phyloP scores from a whole-genome alignment of 345 rosid genomes.

The Gossypium stocksii region DNA sequence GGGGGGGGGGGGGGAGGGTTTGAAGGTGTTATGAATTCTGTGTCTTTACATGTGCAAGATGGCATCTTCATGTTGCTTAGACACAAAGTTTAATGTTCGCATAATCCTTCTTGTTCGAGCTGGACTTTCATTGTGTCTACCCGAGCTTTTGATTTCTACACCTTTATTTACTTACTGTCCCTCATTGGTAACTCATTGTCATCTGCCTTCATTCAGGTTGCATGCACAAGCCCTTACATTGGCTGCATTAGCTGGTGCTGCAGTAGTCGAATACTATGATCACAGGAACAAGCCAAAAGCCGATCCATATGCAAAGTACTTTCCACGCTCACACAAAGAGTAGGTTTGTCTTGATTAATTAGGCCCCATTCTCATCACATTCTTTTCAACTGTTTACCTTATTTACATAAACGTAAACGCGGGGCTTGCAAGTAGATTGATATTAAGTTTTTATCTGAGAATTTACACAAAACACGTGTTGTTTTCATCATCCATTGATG shows the following conservation, averaged over 20 bases:
- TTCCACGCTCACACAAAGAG: slow-evolving; percentile 49
- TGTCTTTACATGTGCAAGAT: not conserved
- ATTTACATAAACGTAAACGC: not conserved
- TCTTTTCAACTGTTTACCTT: not conserved
- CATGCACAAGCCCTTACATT: slow-evolving; percentile 91
- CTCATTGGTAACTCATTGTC: not conserved
- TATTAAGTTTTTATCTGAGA: not conserved
- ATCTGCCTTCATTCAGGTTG: slow-evolving; percentile 42
- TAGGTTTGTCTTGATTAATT: slow-evolving; percentile 8
- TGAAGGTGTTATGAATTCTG: no score
- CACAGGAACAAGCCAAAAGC: slow-evolving; percentile 50
- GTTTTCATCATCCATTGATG: not conserved
- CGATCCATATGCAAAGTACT: slow-evolving; percentile 46
- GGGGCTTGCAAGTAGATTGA: slow-evolving; percentile 10
- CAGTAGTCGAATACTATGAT: slow-evolving; percentile 76
- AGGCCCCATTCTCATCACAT: not conserved
- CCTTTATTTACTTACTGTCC: not conserved
- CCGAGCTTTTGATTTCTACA: not conserved
- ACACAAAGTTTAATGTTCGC: not conserved
- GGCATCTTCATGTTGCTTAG: not conserved
- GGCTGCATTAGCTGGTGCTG: slow-evolving; percentile 93
- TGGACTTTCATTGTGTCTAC: not conserved
- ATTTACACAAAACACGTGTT: not conserved
- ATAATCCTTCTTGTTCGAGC: not conserved
- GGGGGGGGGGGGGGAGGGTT: not conserved